These are phyloP conservation scores for Hordeum vulgare DNA, from an alignment of 176 grass and related monocot species.

Conservation along the genomic window MorexV3_pseudomolecules_assembly NC_058522.1:583132105-583132604, in stretches of 20 bases:
- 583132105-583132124: slow-evolving; percentile 56
- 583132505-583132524: slow-evolving; percentile 41
- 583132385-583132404: slow-evolving; percentile 1
- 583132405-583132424: slow-evolving; percentile 13
- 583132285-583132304: slow-evolving; percentile 8
- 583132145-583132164: slow-evolving; percentile 62
- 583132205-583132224: slow-evolving; percentile 64
- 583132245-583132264: slow-evolving; percentile 27
- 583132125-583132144: slow-evolving; percentile 58
- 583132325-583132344: background rate
- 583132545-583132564: slow-evolving; percentile 59
- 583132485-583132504: slow-evolving; percentile 27
- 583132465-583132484: slow-evolving; percentile 65
- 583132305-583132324: background rate
- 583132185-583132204: slow-evolving; percentile 66
- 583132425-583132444: slow-evolving; percentile 51
- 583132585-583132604: slow-evolving; percentile 53
- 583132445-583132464: slow-evolving; percentile 74
- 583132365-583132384: background rate
- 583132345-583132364: background rate
- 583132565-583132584: slow-evolving; percentile 86
- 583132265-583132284: background rate
- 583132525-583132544: slow-evolving; percentile 64
- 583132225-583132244: slow-evolving; percentile 43
- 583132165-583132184: slow-evolving; percentile 80